Evolutionary conservation across 306 rosid species (phyloP), one percentile per base, ranked within the genome.

Genomic region (Leucaena leucocephala): DNA sequence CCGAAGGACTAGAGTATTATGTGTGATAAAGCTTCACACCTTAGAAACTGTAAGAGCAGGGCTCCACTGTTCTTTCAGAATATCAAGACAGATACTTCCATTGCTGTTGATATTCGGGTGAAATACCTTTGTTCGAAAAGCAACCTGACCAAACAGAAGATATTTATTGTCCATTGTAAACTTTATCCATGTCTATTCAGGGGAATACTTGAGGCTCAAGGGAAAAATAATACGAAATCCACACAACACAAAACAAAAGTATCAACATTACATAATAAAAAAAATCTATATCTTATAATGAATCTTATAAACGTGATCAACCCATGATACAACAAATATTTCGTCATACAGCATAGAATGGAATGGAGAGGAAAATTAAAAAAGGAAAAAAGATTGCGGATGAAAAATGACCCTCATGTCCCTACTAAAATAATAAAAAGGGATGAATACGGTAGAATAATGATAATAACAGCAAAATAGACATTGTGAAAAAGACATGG

Each of bases 61-160:
- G 82, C 86, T 83, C 86, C 86, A 83, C 72, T 83, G 86, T 21
- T 78, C 86, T 74, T 83, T 83, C 73, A 83, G 68, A 83, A 83
- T 83, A 72, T 83, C 86, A 8, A 83, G 82, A 80, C 91, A 88
- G 76, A 88, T 88, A 52, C 91, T 88, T 43, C 91, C 91, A 66
- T 85, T 88, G 77, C 85, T 88, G 74, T 88, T 88, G 72, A 88
- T 88, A 81, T 88, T 88, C 2, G 91, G 91, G 36, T 88, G 91
- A 79, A 75, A 88, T 7, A 88, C 91, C 81, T 88, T 88, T 42
- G 89, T 88, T 50, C 70, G 69, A 62, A 88, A 88, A 22, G 91
- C 82, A 77, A 88, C 89, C 91, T 88, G 83, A 19, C 71, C 48
- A 83, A 42, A 35, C 63, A 62, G 35, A 70, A 43, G 42, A 54